phyloP scores from a whole-genome alignment of 164 flowering plant genomes.

The Vitis rupestris region DNA sequence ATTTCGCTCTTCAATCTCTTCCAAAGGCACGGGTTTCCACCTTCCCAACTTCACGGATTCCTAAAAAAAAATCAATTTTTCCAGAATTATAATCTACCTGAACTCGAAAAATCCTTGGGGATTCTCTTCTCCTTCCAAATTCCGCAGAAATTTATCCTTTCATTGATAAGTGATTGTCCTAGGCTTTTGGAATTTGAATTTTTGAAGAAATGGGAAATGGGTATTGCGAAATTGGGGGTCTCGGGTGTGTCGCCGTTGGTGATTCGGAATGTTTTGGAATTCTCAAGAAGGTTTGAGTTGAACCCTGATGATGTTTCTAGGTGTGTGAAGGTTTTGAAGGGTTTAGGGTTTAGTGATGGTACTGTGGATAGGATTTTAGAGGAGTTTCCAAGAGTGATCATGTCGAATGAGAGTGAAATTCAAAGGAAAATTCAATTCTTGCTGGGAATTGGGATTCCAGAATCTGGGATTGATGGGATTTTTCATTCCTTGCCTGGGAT shows the following conservation, averaged over 20 bases:
- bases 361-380: constrained; percentile 53
- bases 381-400: constrained; percentile 45
- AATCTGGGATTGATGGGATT: constrained; percentile 39
- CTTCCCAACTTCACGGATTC: constrained; percentile 38
- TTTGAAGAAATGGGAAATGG: constrained; percentile 57
- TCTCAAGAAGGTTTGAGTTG: constrained; percentile 41
- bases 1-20: constrained; percentile 47
- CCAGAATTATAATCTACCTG: constrained; percentile 24
- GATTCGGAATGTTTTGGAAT: constrained; percentile 46
- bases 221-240: constrained; percentile 26
- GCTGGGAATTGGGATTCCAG: constrained; percentile 34
- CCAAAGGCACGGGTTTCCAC: constrained; percentile 62
- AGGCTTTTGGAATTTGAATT: constrained; percentile 49
- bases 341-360: constrained; percentile 51
- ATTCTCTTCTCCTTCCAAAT: constrained; percentile 47
- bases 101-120: constrained; percentile 50
- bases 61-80: constrained; percentile 44
- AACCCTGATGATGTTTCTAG: constrained; percentile 39
- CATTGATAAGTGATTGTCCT: constrained; percentile 52
- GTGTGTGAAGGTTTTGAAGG: constrained; percentile 41
- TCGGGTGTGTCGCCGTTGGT: constrained; percentile 26
- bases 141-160: constrained; percentile 42
- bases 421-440: constrained; percentile 39
- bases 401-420: constrained; percentile 37
- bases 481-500: constrained; percentile 43